Percentiles rank a stretch among this genome's conserved stretches.
These are phyloP conservation scores for Citrus australasica DNA, from an alignment of 345 rosid species.

Conservation along the genomic window DNA sequence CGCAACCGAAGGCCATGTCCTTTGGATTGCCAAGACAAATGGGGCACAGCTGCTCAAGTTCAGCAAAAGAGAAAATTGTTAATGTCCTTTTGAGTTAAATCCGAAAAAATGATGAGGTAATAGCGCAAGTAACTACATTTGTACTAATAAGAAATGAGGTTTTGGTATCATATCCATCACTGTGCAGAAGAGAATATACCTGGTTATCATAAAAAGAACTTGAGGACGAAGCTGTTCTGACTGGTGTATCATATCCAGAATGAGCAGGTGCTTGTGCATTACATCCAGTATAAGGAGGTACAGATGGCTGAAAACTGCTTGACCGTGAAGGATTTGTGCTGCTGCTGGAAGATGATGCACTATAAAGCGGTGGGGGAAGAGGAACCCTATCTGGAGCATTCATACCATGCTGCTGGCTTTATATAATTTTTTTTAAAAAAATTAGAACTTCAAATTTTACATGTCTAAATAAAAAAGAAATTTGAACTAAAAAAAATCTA, in stretches of 20 bases:
- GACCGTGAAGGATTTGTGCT: slow-evolving; percentile 35
- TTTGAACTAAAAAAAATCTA: neutral
- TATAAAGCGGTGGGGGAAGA: slow-evolving; percentile 65
- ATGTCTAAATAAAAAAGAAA: neutral
- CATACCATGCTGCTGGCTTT: slow-evolving; percentile 37
- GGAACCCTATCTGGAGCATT: slow-evolving; percentile 49
- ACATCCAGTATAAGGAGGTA: slow-evolving; percentile 27
- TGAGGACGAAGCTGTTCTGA: slow-evolving; percentile 33
- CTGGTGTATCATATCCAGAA: slow-evolving; percentile 32
- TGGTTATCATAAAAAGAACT: slow-evolving; percentile 40
- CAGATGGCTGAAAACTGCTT: slow-evolving; percentile 34
- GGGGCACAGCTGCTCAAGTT: slow-evolving; percentile 55
- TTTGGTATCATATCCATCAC: neutral
- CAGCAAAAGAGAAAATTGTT: neutral
- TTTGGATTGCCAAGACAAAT: slow-evolving; percentile 59
- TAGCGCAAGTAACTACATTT: neutral
- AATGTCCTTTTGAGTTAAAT: neutral
- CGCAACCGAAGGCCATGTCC: slow-evolving; percentile 83
- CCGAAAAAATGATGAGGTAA: neutral
- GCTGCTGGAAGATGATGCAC: slow-evolving; percentile 31
- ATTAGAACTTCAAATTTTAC: neutral
- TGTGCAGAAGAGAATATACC: slow-evolving; percentile 29
- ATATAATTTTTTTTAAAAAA: slow-evolving; percentile 5
- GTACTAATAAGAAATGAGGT: too few relatives aligned
- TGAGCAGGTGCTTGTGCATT: slow-evolving; percentile 16